A percentile compares a stretch with the other conserved stretches of the same genome.
These are phyloP conservation scores for Dendrocalamus sinicus DNA, from an alignment of 176 grass and related monocot species.

Conservation along the genomic window DNA sequence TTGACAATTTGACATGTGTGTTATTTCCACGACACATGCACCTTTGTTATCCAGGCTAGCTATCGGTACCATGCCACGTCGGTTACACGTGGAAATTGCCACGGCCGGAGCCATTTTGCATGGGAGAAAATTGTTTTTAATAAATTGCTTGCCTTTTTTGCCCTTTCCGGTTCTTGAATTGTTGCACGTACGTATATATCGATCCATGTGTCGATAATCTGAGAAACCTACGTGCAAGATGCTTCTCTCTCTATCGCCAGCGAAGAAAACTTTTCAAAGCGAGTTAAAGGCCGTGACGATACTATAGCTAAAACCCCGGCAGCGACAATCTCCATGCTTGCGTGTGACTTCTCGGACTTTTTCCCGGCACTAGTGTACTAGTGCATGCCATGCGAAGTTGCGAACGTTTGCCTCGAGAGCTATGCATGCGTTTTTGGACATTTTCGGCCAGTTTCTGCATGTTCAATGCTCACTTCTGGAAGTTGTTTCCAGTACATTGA, in stretches of 20 bases:
- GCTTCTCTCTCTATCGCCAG: slow-evolving; percentile 26
- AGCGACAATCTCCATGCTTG: slow-evolving; percentile 47
- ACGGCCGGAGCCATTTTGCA: neutral
- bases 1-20: neutral
- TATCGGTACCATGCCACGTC: neutral
- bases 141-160: neutral
- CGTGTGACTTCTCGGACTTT: slow-evolving; percentile 42
- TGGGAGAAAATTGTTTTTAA: neutral
- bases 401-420: slow-evolving; percentile 19
- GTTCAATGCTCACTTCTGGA: slow-evolving; percentile 1
- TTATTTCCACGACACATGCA: slow-evolving; percentile 3
- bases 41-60: neutral
- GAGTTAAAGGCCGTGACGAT: slow-evolving; percentile 37
- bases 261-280: slow-evolving; percentile 23
- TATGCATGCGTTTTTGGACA: slow-evolving; percentile 44
- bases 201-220: slow-evolving; percentile 21
- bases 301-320: slow-evolving; percentile 1
- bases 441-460: slow-evolving; percentile 17
- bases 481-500: slow-evolving; percentile 21
- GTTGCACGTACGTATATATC: neutral
- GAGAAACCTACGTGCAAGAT: slow-evolving; percentile 30
- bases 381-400: slow-evolving; percentile 16
- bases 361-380: slow-evolving; percentile 11
- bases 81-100: slow-evolving; percentile 32
- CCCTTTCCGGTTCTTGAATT: neutral